Evolutionary conservation across 768 basidiomycete species (phyloP), one percentile per base, ranked within the genome.

Genomic region (Agaricus sinodeliciosus): DNA sequence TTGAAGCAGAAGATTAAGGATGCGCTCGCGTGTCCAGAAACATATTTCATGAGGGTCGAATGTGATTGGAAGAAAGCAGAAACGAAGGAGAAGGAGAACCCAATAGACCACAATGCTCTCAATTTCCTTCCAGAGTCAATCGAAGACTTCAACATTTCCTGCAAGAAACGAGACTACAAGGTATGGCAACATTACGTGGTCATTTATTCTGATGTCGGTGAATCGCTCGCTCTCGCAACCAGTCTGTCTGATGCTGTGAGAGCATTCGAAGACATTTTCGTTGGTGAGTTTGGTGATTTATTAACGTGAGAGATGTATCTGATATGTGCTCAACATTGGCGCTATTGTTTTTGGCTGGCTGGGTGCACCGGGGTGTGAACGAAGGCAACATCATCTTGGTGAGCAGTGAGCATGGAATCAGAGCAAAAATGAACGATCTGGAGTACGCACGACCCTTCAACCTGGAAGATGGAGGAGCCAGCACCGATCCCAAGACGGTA

Each of bases 161-260:
- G 28, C 15, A 51, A 44, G 12, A 19, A 16, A 34, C 43, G 39
- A 12, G 19, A 16, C 15, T 41, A 37, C 18, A 28, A 7, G 2
- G 36, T 15, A n/a, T 18, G 36, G 12, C 27, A 19, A 9, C 43
- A 46, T 5, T 42, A 53, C 18, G 39, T 22, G 3, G 34, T 45
- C 15, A 22, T 53, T n/a, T 47, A 53, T 11, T 15, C 43, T 9
- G n/a, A 47, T 13, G 39, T 35, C 16, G 53, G 53, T 19, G 9
- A 18, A 50, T 31, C 54, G 35, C 47, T 48, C 16, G 31, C 71
- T 55, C 65, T 70, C 47, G 68, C 67, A 5, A 57, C 64, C 13
- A 64, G 70, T 45, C n/a, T 18, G 8, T 26, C 15, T 16, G 27
- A 43, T 19, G 26, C 40, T 9, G 18, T 48, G 43, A 31, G 28